Conservation (phyloP, 306 rosid species). For the Cercis canadensis region DNA sequence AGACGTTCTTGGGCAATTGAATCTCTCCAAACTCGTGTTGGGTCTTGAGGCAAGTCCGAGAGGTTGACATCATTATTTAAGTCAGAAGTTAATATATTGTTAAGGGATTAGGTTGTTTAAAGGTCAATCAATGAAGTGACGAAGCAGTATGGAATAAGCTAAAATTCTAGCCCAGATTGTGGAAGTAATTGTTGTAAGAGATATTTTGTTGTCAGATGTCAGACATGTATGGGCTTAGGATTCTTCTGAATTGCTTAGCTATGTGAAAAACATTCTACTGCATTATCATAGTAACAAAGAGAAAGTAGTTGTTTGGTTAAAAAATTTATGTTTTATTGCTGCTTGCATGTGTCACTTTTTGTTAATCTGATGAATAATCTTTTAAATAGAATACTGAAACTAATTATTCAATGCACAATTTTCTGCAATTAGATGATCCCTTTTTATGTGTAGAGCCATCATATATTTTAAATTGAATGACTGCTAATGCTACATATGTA, state of each 20-base stretch:
- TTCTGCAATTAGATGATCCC: conserved; percentile 8
- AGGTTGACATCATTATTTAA: too few species aligned
- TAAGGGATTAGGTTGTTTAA: conserved; percentile 35
- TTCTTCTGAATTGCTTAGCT: conserved; percentile 58
- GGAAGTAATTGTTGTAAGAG: conserved; percentile 48
- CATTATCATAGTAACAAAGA: conserved; percentile 44
- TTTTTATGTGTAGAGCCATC: not conserved
- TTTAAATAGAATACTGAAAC: conserved; percentile 23
- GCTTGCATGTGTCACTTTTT: conserved; percentile 18
- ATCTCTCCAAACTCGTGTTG: too few species aligned
- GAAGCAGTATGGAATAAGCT: conserved; percentile 40
- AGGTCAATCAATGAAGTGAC: conserved; percentile 35
- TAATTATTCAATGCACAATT: conserved; percentile 16
- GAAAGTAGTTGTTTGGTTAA: conserved; percentile 61
- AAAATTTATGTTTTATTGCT: conserved; percentile 13
- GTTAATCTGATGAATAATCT: not conserved
- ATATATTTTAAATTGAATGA: conserved; percentile 13
- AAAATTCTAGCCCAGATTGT: conserved; percentile 49
- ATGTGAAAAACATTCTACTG: conserved; percentile 54
- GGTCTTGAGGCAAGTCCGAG: too few species aligned
- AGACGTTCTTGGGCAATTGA: too few species aligned
- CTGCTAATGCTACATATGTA: conserved; percentile 4
- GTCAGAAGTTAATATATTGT: conserved; percentile 39
- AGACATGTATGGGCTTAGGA: conserved; percentile 38
- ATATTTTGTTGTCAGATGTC: conserved; percentile 48